A percentile compares a stretch with the other conserved stretches of the same genome.
phyloP scores from a whole-genome alignment of 192 early-diverging fungal genomes.

The Backusella macrospora region DNA sequence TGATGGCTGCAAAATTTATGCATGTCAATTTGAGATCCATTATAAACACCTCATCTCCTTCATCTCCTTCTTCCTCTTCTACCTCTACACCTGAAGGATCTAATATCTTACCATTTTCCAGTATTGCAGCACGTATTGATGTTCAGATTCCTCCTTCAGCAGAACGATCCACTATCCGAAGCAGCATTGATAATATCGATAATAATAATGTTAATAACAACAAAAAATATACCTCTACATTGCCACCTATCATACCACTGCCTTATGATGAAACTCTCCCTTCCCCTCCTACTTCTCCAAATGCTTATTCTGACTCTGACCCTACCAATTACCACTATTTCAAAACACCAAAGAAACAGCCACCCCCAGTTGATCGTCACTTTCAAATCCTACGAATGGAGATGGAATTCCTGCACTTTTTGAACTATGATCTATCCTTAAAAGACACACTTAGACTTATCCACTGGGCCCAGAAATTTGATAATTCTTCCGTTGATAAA shows the following conservation, averaged over 20 bases:
- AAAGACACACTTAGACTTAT: not conserved
- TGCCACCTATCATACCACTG: constrained; percentile 10
- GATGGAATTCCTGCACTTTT: constrained; percentile 52
- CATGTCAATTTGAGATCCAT: constrained; percentile 38
- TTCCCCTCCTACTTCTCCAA: constrained; percentile 27
- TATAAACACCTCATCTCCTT: constrained; percentile 3
- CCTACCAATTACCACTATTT: constrained; percentile 26
- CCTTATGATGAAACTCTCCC: not conserved
- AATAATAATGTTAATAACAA: not conserved
- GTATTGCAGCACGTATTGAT: not conserved
- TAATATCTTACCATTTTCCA: not conserved
- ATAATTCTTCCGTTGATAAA: constrained; percentile 18
- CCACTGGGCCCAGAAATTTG: constrained; percentile 22
- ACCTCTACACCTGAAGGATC: not conserved
- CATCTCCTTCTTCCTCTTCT: not conserved
- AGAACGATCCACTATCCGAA: constrained; percentile 25
- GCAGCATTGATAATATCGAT: not conserved
- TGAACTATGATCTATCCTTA: constrained; percentile 44
- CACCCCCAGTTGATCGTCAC: not conserved
- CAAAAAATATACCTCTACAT: constrained; percentile 11
- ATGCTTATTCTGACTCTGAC: constrained; percentile 12
- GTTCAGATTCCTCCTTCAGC: not conserved
- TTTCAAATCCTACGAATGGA: constrained; percentile 52
- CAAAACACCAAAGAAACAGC: constrained; percentile 1
- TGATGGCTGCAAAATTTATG: constrained; percentile 50